Evolutionary conservation across 257 asterid species (phyloP), one percentile per base, ranked within the genome.

Genomic region (Parsonsia alboflavescens): DNA sequence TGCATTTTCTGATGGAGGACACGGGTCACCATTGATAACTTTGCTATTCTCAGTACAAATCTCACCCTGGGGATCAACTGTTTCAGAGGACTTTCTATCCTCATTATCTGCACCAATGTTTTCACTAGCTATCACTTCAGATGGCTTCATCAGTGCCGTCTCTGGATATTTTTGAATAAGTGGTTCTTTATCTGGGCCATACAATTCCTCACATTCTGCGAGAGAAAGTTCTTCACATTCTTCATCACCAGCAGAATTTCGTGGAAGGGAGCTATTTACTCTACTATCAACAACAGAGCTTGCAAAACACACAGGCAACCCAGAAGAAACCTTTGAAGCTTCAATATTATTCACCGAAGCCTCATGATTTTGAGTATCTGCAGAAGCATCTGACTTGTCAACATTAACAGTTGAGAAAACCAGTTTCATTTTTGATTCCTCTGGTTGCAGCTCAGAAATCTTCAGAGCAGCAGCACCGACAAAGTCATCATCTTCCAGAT

Each of bases 181-280:
- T 1, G 87, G 95, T 62, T 88, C 97, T 82, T 84, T 90, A 70
- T 92, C 97, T 8, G 98, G 97, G 52, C 99, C 99, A 46, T 92
- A 94, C 78, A 92, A 86, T 85, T 94, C 97, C 78, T 94, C 97
- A 80, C 93, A 92, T 77, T 94, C 99, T 24, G 86, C 95, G 73
- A 79, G 78, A 57, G 92, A 87, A 45, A 62, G 88, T 74, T 90
- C 96, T 64, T 84, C 89, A 54, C 78, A 83, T 57, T 82, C 85
- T 64, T 79, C 86, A 69, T 78, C 84, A 57, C 73, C 79, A 22
- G 76, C 68, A 81, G 88, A 68, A 71, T 75, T 87, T 73, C 46
- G 89, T 76, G 70, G 66, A 68, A 62, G 73, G 75, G 70, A 30
- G 16, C 74, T 81, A 1, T 87, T 81, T 10, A 56, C 68, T 66